phyloP scores from a whole-genome alignment of 139 green algal species.

The Chlamydomonas sphaeroides region DNA sequence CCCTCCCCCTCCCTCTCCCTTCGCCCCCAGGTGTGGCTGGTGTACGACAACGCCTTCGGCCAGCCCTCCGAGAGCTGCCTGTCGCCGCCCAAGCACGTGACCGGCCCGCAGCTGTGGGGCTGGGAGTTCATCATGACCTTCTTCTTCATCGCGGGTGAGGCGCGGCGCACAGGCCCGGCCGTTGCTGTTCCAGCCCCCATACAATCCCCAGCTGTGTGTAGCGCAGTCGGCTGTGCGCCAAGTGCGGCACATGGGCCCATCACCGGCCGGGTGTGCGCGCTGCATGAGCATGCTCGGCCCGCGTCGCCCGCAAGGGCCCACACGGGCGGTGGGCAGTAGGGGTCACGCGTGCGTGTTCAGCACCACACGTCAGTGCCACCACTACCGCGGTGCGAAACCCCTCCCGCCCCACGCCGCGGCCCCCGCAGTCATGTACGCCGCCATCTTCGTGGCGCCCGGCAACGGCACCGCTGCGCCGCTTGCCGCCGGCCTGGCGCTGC shows the following conservation, averaged over 20 bases:
- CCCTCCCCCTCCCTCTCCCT: background rate
- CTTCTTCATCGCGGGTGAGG: constrained; percentile 45
- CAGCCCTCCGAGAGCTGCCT: constrained; percentile 30
- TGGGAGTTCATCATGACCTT: constrained; percentile 57
- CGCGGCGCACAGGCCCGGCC: background rate
- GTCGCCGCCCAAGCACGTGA: constrained; percentile 36
- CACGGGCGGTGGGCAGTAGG: no score
- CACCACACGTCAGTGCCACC: no score
- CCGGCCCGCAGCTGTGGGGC: constrained; percentile 37
- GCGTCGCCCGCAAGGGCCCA: no score
- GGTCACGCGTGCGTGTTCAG: no score
- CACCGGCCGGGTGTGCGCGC: no score
- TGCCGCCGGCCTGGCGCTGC: constrained; percentile 51
- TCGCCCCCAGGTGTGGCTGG: constrained; percentile 21
- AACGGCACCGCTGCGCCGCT: constrained; percentile 53
- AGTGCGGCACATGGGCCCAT: no score
- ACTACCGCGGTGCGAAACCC: no score
- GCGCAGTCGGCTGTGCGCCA: no score
- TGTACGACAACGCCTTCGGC: constrained; percentile 30
- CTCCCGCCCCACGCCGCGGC: background rate
- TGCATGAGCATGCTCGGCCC: no score
- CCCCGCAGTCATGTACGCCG: constrained; percentile 45
- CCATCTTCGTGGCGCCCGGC: constrained; percentile 53
- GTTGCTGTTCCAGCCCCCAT: no score
- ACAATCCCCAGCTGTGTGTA: no score